Percentiles rank a stretch among this genome's conserved stretches.
These are phyloP conservation scores for Geranium rotundifolium DNA, from an alignment of 345 rosid genomes.

Conservation along the genomic window DNA sequence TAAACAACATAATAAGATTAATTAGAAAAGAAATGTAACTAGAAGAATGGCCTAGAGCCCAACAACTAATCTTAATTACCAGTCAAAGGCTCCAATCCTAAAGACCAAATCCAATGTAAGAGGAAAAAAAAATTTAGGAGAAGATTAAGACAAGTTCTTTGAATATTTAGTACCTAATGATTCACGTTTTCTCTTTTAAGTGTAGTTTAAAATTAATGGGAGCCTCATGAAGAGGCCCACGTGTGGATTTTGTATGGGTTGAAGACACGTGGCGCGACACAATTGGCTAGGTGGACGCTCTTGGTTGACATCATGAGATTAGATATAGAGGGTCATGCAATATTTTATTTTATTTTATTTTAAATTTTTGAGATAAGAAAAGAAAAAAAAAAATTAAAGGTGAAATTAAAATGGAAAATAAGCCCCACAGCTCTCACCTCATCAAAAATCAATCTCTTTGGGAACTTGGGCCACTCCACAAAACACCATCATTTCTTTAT, in stretches of 20 bases:
- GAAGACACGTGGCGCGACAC: constrained; percentile 12
- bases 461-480: constrained; percentile 81
- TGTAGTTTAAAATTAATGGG: constrained; percentile 9
- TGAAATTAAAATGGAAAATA: constrained; percentile 11
- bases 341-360: no score
- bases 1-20: no score
- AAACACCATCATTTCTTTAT: background rate
- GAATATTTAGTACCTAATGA: constrained; percentile 34
- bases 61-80: constrained; percentile 1
- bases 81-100: background rate
- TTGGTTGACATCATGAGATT: constrained; percentile 20
- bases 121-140: constrained; percentile 23
- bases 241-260: constrained; percentile 4
- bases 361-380: background rate
- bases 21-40: no score
- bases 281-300: constrained; percentile 32
- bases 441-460: constrained; percentile 62
- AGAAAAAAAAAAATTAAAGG: no score
- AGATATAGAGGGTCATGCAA: constrained; percentile 9
- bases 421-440: constrained; percentile 37
- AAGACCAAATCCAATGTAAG: constrained; percentile 8
- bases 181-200: constrained; percentile 16
- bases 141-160: background rate
- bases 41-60: constrained; percentile 11
- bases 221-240: constrained; percentile 7